Conservation (phyloP, 2,329 filamentous ascomycete genomes). For the Colletotrichum sp. region DNA sequence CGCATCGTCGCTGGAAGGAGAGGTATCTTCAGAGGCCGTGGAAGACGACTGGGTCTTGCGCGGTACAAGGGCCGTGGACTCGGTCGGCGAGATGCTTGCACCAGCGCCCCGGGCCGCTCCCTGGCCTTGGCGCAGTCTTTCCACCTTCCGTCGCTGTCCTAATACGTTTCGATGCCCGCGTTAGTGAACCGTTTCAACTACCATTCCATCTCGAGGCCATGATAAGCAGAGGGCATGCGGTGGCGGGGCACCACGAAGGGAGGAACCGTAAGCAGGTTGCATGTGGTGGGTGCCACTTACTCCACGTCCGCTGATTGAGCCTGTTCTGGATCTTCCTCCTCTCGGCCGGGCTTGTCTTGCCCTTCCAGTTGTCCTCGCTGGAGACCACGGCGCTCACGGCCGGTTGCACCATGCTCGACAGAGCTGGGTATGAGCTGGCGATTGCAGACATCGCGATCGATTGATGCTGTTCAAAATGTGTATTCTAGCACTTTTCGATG, state of each 20-base stretch:
- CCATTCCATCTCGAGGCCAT: background rate
- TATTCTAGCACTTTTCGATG: background rate
- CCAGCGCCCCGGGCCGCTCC: background rate
- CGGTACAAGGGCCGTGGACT: background rate
- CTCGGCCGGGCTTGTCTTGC: slow-evolving; percentile 30
- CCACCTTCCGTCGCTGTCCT: slow-evolving; percentile 9
- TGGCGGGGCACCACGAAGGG: background rate
- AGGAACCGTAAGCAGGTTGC: slow-evolving; percentile 5
- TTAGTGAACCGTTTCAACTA: background rate
- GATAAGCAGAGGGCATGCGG: background rate
- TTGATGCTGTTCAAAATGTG: background rate
- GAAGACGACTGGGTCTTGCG: background rate
- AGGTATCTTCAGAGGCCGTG: background rate
- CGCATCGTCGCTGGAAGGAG: background rate
- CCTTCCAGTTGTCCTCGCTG: slow-evolving; percentile 36
- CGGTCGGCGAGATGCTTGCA: background rate
- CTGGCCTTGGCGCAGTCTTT: background rate
- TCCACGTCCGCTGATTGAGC: slow-evolving; percentile 17
- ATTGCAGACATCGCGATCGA: background rate
- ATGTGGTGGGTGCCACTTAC: slow-evolving; percentile 9
- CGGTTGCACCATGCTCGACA: background rate
- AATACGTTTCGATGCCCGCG: background rate
- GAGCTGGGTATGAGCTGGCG: background rate
- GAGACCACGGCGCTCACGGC: background rate
- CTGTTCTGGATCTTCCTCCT: slow-evolving; percentile 21